These are phyloP conservation scores for Stylonectria norvegica DNA, from an alignment of 2,329 filamentous ascomycete species.

Conservation along the genomic window DNA sequence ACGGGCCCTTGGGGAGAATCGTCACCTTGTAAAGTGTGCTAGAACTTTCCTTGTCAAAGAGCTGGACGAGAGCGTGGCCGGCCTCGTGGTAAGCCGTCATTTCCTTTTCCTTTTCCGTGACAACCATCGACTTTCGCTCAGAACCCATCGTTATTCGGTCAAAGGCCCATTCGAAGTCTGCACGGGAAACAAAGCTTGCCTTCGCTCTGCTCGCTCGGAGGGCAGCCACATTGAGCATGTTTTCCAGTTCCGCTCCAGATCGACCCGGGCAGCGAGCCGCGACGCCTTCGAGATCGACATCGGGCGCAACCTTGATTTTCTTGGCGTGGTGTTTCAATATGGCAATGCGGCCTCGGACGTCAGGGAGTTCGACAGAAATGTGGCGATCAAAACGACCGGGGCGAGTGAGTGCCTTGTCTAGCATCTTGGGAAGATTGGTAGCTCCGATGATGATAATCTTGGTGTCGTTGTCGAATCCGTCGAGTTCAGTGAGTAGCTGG, in stretches of 20 bases:
- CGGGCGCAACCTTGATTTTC: slow-evolving; percentile 75
- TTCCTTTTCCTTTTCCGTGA: slow-evolving; percentile 89
- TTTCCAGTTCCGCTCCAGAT: slow-evolving; percentile 93
- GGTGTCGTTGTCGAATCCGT: slow-evolving; percentile 92
- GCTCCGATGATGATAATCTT: slow-evolving; percentile 95
- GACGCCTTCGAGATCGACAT: slow-evolving; percentile 80
- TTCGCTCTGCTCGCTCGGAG: slow-evolving; percentile 90
- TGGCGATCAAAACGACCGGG: slow-evolving; percentile 96
- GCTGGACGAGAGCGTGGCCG: slow-evolving; percentile 85
- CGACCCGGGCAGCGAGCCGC: slow-evolving; percentile 87
- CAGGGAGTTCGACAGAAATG: slow-evolving; percentile 81
- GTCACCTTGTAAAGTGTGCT: slow-evolving; percentile 93
- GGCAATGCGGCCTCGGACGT: slow-evolving; percentile 87
- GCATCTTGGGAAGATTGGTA: slow-evolving; percentile 90
- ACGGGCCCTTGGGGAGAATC: slow-evolving; percentile 84
- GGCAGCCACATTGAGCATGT: slow-evolving; percentile 93
- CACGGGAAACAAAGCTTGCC: slow-evolving; percentile 67
- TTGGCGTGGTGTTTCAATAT: slow-evolving; percentile 93
- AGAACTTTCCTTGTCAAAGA: slow-evolving; percentile 70
- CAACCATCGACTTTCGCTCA: slow-evolving; percentile 83
- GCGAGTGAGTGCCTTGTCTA: slow-evolving; percentile 91
- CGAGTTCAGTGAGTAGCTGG: slow-evolving; percentile 92
- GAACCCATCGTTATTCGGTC: slow-evolving; percentile 98
- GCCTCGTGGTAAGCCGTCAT: slow-evolving; percentile 97
- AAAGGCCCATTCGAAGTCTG: slow-evolving; percentile 94